Conservation (phyloP, 768 basidiomycete species). For the Phanerochaete carnosa region DNA sequence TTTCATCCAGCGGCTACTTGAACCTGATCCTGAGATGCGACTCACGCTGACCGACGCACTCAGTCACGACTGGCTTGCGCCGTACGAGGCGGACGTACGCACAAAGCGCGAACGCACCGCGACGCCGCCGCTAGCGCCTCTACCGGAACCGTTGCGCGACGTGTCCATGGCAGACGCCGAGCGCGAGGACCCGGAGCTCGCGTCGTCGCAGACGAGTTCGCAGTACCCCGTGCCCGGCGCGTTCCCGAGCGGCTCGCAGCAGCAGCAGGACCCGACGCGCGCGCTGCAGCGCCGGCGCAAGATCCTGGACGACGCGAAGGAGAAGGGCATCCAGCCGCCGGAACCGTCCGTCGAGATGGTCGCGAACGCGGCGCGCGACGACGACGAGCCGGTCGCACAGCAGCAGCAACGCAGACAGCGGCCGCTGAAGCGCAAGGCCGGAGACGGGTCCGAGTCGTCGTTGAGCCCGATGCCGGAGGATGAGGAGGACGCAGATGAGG, state of each 20-base stretch:
- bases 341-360: slow-evolving; percentile 62
- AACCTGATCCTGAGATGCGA: slow-evolving; percentile 58
- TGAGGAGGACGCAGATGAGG: slow-evolving; percentile 13
- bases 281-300: slow-evolving; percentile 46
- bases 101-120: not conserved
- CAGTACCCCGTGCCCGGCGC: slow-evolving; percentile 14
- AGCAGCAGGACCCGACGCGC: slow-evolving; percentile 22
- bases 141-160: not conserved
- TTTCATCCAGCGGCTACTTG: slow-evolving; percentile 68
- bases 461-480: slow-evolving; percentile 19
- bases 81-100: not conserved
- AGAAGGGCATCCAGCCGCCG: slow-evolving; percentile 34
- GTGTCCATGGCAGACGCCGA: slow-evolving; percentile 1
- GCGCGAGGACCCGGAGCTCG: not conserved
- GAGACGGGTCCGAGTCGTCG: slow-evolving; percentile 16
- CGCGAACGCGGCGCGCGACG: slow-evolving; percentile 26
- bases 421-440: slow-evolving; percentile 33
- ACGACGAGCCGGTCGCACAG: slow-evolving; percentile 19
- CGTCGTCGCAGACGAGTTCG: slow-evolving; percentile 1
- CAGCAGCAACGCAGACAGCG: slow-evolving; percentile 14
- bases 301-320: slow-evolving; percentile 44
- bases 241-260: slow-evolving; percentile 15
- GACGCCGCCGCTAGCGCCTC: slow-evolving; percentile 4
- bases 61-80: slow-evolving; percentile 70
- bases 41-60: slow-evolving; percentile 71